Percentiles rank a stretch among this genome's conserved stretches.
phyloP scores from a whole-genome alignment of 2,329 filamentous ascomycete species.

The Fusarium virguliforme region DNA sequence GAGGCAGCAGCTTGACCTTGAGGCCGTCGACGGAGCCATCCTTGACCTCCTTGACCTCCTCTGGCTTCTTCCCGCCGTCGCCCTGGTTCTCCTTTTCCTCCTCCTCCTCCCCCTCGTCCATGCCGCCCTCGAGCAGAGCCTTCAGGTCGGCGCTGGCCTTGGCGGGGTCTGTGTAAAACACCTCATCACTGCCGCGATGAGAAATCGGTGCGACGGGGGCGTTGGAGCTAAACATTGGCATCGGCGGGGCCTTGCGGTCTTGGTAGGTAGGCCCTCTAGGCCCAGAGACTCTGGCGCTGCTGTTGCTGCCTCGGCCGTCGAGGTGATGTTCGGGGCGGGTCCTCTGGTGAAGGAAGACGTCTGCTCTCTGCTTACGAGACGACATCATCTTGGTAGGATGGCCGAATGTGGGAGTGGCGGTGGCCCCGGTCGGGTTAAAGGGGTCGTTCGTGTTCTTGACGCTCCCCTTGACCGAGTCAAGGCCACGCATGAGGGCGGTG shows the following conservation, averaged over 20 bases:
- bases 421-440: constrained; percentile 32
- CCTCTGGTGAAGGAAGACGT: constrained; percentile 69
- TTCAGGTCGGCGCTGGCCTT: constrained; percentile 85
- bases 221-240: constrained; percentile 66
- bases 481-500: constrained; percentile 53
- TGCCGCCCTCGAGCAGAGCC: constrained; percentile 84
- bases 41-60: constrained; percentile 56
- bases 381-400: constrained; percentile 64
- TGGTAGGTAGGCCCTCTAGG: constrained; percentile 65
- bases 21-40: constrained; percentile 80
- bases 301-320: constrained; percentile 53
- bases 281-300: constrained; percentile 62
- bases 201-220: constrained; percentile 26
- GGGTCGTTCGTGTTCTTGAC: constrained; percentile 38
- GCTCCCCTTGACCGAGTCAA: constrained; percentile 49
- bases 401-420: constrained; percentile 54
- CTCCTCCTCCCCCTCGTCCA: constrained; percentile 77
- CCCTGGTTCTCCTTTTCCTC: constrained; percentile 52
- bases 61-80: constrained; percentile 39
- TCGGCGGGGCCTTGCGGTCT: constrained; percentile 64
- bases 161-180: constrained; percentile 77
- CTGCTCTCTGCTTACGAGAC: constrained; percentile 70
- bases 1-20: constrained; percentile 89
- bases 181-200: constrained; percentile 60
- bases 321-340: constrained; percentile 72